Conservation (phyloP, 106 monocot genomes). For the Amphibolis antarctica region DNA sequence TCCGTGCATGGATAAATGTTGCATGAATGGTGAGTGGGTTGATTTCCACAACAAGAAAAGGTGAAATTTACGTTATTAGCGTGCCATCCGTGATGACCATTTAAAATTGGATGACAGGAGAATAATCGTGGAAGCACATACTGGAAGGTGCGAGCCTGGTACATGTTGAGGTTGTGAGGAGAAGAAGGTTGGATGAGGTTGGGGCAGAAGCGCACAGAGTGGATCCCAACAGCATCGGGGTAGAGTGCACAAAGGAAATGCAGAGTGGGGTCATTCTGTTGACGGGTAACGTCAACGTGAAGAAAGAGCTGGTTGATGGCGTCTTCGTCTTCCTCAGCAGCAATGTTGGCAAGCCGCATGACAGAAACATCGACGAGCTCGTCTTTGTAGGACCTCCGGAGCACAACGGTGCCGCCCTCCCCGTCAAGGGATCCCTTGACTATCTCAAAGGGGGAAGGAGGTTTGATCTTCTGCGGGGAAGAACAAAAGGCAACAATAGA, state of each 20-base stretch:
- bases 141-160: slow-evolving; percentile 72
- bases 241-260: slow-evolving; percentile 92
- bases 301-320: slow-evolving; percentile 84
- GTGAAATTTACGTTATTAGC: too few species aligned
- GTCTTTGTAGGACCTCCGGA: slow-evolving; percentile 41
- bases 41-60: too few species aligned
- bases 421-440: slow-evolving; percentile 51
- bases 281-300: slow-evolving; percentile 62
- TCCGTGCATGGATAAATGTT: too few species aligned
- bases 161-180: slow-evolving; percentile 20
- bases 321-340: slow-evolving; percentile 44
- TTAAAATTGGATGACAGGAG: too few species aligned
- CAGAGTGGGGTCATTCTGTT: slow-evolving; percentile 40
- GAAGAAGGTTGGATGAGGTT: slow-evolving; percentile 13
- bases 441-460: slow-evolving; percentile 8
- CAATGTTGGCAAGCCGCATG: slow-evolving; percentile 56
- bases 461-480: neutral
- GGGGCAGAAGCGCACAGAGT: slow-evolving; percentile 64
- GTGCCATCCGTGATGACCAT: too few species aligned
- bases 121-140: slow-evolving; percentile 19
- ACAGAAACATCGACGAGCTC: slow-evolving; percentile 78
- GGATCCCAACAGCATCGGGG: slow-evolving; percentile 86
- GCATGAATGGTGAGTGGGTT: too few species aligned
- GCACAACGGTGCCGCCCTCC: slow-evolving; percentile 44
- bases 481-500: neutral